Percentiles rank a stretch among this genome's conserved stretches.
phyloP scores from a whole-genome alignment of 164 flowering plant genomes.

The Stephania yunnanensis region DNA sequence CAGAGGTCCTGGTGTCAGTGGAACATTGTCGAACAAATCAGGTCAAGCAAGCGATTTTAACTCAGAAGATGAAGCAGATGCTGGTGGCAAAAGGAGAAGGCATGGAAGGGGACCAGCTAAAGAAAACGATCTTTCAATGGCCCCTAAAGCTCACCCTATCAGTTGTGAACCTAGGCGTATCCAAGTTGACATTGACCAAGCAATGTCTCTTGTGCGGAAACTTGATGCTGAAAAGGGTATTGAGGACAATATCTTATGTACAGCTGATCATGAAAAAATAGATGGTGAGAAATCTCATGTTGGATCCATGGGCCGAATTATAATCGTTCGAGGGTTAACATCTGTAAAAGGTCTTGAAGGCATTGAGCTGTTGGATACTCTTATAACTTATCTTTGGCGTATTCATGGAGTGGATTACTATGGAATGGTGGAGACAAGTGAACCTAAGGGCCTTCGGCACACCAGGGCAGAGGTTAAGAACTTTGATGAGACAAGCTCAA shows the following conservation, averaged over 20 bases:
- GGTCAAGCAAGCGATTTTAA: conserved; percentile 69
- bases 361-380: conserved; percentile 79
- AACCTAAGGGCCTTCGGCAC: conserved; percentile 87
- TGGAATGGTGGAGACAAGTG: conserved; percentile 79
- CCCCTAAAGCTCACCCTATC: conserved; percentile 84
- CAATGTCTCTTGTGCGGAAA: conserved; percentile 74
- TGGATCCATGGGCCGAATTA: conserved; percentile 75
- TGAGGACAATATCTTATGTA: conserved; percentile 63
- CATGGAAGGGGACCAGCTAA: conserved; percentile 57
- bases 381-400: conserved; percentile 91
- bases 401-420: conserved; percentile 94
- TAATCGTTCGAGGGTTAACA: conserved; percentile 73
- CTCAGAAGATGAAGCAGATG: conserved; percentile 79
- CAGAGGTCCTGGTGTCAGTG: conserved; percentile 76
- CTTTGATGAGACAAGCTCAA: conserved; percentile 36
- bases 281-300: conserved; percentile 65
- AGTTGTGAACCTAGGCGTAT: conserved; percentile 77
- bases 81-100: conserved; percentile 66
- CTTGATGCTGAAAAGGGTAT: conserved; percentile 90
- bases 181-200: conserved; percentile 70
- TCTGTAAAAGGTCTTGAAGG: conserved; percentile 96
- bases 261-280: conserved; percentile 49
- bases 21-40: conserved; percentile 48
- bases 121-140: conserved; percentile 67
- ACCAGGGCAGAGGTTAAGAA: conserved; percentile 72